phyloP scores from a whole-genome alignment of 345 rosid genomes.

The Ricinus communis region DNA sequence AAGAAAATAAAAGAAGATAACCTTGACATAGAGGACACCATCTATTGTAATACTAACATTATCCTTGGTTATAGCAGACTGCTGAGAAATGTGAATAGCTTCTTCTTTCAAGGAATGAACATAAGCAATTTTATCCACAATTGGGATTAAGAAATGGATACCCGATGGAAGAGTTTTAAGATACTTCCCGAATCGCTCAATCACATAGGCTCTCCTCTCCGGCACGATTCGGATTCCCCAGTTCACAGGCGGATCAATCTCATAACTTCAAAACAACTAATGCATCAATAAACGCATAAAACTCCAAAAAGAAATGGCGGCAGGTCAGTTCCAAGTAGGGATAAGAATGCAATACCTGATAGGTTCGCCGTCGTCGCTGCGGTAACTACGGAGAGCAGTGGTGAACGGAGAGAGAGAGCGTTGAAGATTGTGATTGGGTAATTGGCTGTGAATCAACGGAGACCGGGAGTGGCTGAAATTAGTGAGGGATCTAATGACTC shows the following conservation, averaged over 20 bases:
- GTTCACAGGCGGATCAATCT: slow-evolving; percentile 69
- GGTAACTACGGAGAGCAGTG: slow-evolving; percentile 5
- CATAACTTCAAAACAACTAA: slow-evolving; percentile 40
- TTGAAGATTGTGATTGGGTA: not conserved
- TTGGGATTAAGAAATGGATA: slow-evolving; percentile 78
- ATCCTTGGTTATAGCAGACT: slow-evolving; percentile 89
- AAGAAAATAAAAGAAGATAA: slow-evolving; percentile 16
- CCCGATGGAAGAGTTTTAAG: slow-evolving; percentile 76
- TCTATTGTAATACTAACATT: slow-evolving; percentile 92
- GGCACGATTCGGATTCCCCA: slow-evolving; percentile 95
- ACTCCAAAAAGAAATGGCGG: too few relatives aligned
- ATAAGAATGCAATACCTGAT: not conserved
- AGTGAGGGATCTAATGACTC: slow-evolving; percentile 1
- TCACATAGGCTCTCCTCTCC: slow-evolving; percentile 79
- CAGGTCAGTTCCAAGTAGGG: too few relatives aligned
- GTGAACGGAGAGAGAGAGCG: slow-evolving; percentile 5
- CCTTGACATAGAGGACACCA: slow-evolving; percentile 93
- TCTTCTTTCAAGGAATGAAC: slow-evolving; percentile 98
- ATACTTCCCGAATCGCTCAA: slow-evolving; percentile 88
- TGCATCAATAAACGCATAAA: not conserved
- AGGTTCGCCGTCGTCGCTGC: not conserved
- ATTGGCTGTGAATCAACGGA: too few relatives aligned
- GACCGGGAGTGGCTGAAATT: not conserved
- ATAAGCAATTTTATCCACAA: slow-evolving; percentile 88
- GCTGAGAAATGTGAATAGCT: slow-evolving; percentile 87